A percentile compares a stretch with the other conserved stretches of the same genome.
Conservation (phyloP, 495 filamentous ascomycete genomes). For the Aspergillus ostianus region DNA sequence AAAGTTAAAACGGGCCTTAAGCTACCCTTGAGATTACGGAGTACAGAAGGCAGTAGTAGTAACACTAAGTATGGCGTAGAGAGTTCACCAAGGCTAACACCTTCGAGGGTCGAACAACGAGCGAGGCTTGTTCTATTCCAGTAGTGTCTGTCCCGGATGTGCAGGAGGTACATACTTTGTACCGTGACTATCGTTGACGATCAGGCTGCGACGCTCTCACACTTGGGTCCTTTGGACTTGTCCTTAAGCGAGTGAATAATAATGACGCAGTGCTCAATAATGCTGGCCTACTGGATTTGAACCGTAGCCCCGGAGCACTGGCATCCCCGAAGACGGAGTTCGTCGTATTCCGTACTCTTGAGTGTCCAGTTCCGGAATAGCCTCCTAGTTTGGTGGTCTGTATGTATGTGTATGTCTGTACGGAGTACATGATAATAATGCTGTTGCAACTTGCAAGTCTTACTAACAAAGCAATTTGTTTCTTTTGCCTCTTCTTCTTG, state of each 20-base stretch:
- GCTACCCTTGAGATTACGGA: background rate
- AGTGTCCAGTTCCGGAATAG: background rate
- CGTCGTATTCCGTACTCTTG: background rate
- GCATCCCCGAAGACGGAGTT: background rate
- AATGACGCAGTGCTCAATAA: background rate
- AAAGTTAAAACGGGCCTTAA: slow-evolving; percentile 6
- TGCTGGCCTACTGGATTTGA: background rate
- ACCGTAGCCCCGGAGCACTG: background rate
- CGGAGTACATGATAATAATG: background rate
- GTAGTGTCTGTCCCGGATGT: background rate
- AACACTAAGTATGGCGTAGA: no score
- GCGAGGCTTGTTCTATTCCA: background rate
- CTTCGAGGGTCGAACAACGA: slow-evolving; percentile 1
- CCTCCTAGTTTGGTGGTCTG: background rate
- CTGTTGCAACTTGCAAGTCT: background rate
- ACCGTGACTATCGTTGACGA: background rate
- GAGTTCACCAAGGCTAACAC: background rate
- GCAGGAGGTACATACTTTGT: background rate
- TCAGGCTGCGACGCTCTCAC: background rate
- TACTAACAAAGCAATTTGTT: slow-evolving; percentile 2
- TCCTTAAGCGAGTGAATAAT: background rate
- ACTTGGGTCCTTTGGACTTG: background rate
- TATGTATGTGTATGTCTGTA: background rate
- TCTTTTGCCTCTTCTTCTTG: background rate
- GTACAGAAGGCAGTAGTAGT: background rate